Base-by-base conservation (phyloP, 2,329 filamentous ascomycete genomes). In the Pseudogymnoascus sp. region DNA sequence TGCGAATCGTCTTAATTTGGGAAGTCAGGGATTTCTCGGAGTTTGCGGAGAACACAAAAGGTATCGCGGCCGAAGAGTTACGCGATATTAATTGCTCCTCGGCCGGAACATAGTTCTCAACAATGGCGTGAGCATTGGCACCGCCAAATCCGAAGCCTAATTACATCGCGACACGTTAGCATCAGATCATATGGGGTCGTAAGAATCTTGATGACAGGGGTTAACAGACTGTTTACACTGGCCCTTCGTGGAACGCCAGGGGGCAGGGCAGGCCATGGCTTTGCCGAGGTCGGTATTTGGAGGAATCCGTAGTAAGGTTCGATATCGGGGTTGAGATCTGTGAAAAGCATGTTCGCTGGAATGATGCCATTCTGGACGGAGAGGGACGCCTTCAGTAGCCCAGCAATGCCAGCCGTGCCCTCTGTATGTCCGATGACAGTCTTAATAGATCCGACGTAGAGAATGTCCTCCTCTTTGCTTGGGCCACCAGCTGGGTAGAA, bases 71-170 rank as follows among this genome's bases (percentile, higher is more conserved):
- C 22, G 23, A 16, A 6, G 39, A 23, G 16, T 36, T 71, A 35
- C 72, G 69, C 61, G 68, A 67, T 3, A 79, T 72, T 2, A 71
- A 71, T 64, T 79, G 77, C 3, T 75, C 75, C 64, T 23, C 23
- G 42, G 45, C 9, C 0, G 30, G 22, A 79, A 80, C 22, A 75
- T 76, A 45, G 74, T 77, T 16, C 77, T 33, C 39, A 23, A 30
- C 16, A 25, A 79, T 72, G 2, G 72, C 72, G 65, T 80, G 78
- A 2, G 75, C 76, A 64, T 80, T 80, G 14, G 77, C 76, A 16
- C 78, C 78, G 5, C 78, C 78, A 25, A 77, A 79, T 0, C 78
- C 78, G 52, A 80, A 68, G 16, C 19, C 39, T 42, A 42, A 22
- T 22, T 60, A 25, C 7, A 23, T 4, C 9, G 12, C 9, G 39